Conservation (phyloP, 192 early-diverging fungal genomes). For the Kappamyces sp. region DNA sequence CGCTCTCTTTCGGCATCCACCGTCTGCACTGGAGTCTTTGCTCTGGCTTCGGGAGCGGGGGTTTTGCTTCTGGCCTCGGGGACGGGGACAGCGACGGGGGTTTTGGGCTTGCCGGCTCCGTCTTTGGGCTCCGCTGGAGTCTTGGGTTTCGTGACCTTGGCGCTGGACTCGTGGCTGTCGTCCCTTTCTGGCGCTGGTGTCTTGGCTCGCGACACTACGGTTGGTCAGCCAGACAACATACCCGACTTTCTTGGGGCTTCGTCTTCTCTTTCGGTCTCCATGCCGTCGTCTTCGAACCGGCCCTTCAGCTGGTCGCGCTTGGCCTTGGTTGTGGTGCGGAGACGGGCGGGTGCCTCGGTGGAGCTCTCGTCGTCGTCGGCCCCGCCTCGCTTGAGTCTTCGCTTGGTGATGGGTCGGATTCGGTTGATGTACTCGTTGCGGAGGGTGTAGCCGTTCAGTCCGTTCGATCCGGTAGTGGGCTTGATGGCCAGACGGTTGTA, state of each 20-base stretch:
- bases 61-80: no score
- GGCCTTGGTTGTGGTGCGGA: slow-evolving; percentile 3
- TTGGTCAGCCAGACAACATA: neutral
- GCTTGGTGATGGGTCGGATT: slow-evolving; percentile 13
- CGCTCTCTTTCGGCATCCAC: no score
- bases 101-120: neutral
- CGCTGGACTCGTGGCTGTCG: neutral
- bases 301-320: neutral
- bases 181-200: slow-evolving; percentile 11
- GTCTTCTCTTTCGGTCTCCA: slow-evolving; percentile 1
- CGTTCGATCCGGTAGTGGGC: neutral
- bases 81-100: neutral
- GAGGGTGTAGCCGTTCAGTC: neutral
- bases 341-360: slow-evolving; percentile 5
- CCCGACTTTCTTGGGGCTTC: neutral
- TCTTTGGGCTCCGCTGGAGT: neutral
- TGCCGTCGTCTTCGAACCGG: slow-evolving; percentile 1
- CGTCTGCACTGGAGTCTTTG: no score
- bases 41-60: no score
- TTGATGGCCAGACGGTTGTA: slow-evolving; percentile 34
- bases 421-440: slow-evolving; percentile 10
- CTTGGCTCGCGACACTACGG: neutral
- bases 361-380: neutral
- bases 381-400: neutral
- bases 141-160: slow-evolving; percentile 2